A percentile compares a stretch with the other conserved stretches of the same genome.
Conservation (phyloP, 192 early-diverging fungal species). For the Geosiphon pyriformis region DNA sequence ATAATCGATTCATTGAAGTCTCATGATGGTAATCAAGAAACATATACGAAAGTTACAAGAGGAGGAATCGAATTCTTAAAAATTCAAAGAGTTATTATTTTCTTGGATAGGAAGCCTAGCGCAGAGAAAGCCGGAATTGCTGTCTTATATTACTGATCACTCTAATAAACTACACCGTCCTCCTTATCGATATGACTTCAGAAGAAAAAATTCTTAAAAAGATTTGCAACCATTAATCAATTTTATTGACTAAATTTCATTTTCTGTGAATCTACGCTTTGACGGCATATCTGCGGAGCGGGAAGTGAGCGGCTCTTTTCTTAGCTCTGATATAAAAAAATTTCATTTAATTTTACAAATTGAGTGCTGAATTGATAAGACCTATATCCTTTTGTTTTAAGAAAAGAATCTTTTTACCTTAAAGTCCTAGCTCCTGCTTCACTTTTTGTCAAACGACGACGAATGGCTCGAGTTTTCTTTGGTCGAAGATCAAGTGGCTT, state of each 20-base stretch:
- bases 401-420: neutral
- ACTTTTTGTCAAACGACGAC: conserved; percentile 80
- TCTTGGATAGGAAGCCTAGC: conserved; percentile 5
- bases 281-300: conserved; percentile 86
- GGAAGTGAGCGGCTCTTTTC: conserved; percentile 88
- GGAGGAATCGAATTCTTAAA: neutral
- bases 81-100: too few species aligned
- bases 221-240: neutral
- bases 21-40: conserved; percentile 5
- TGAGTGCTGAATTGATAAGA: neutral
- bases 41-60: conserved; percentile 15
- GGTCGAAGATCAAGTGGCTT: conserved; percentile 91
- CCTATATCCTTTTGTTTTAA: too few species aligned
- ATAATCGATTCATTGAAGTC: conserved; percentile 5
- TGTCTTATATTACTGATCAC: neutral
- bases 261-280: conserved; percentile 59
- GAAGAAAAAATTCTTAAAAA: neutral
- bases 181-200: neutral
- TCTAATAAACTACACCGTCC: neutral
- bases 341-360: neutral
- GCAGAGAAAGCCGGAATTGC: neutral
- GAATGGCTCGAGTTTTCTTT: conserved; percentile 99
- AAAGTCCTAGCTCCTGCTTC: neutral
- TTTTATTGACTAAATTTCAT: neutral
- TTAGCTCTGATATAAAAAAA: conserved; percentile 31